Evolutionary conservation across 2,329 filamentous ascomycete species (phyloP).

Genomic region (Penicillium rolfsii): DNA sequence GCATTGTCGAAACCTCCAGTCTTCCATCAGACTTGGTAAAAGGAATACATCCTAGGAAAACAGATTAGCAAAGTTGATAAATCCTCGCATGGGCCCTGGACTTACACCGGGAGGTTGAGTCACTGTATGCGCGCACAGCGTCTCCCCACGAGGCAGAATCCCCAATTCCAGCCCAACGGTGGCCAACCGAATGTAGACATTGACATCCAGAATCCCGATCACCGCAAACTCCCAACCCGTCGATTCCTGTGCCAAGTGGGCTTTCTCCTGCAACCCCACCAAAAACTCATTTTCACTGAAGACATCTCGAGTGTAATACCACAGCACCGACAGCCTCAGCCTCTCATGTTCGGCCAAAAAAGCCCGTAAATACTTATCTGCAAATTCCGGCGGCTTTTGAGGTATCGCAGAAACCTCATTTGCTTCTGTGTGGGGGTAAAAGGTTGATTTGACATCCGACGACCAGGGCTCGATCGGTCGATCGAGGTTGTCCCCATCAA

Average conservation of each 20-base stretch:
- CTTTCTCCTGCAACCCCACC: conserved; percentile 23
- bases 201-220: conserved; percentile 20
- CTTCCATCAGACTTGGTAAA: conserved; percentile 17
- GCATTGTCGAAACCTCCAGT: conserved; percentile 20
- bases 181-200: conserved; percentile 19
- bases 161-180: conserved; percentile 18
- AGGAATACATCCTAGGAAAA: conserved; percentile 13
- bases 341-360: conserved; percentile 16
- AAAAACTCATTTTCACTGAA: conserved; percentile 15
- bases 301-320: conserved; percentile 20
- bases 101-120: conserved; percentile 20
- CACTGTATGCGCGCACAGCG: conserved; percentile 20
- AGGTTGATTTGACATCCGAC: background rate
- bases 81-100: background rate
- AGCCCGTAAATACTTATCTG: conserved; percentile 10
- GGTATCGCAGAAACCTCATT: background rate
- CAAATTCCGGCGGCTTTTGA: background rate
- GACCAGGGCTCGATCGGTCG: conserved; percentile 15
- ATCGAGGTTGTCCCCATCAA: conserved; percentile 14
- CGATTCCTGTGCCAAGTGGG: conserved; percentile 16
- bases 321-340: conserved; percentile 18
- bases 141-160: conserved; percentile 18
- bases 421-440: conserved; percentile 2
- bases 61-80: background rate
- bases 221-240: conserved; percentile 22